A percentile compares a stretch with the other conserved stretches of the same genome.
These are phyloP conservation scores for Raphanus hybrid DNA, from an alignment of 441 rosid species.

Conservation along the genomic window DNA sequence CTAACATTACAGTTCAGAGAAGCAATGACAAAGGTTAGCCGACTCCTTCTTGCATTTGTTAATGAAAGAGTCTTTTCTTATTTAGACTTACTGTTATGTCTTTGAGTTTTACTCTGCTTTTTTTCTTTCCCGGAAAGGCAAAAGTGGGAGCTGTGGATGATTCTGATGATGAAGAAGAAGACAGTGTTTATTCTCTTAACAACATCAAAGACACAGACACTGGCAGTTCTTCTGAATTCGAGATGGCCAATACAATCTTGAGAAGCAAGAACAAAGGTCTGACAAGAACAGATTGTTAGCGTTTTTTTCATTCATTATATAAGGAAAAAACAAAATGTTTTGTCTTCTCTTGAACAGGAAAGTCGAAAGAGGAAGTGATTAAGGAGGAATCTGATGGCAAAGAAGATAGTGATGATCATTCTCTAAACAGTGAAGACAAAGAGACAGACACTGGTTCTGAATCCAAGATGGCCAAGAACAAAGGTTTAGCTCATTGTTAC, in stretches of 20 bases:
- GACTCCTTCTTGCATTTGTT: neutral
- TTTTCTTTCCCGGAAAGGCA: slow-evolving; percentile 14
- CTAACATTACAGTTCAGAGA: neutral
- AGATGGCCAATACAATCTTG: too few species aligned
- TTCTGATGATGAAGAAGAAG: neutral
- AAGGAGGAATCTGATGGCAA: slow-evolving; percentile 1
- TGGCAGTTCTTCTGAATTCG: too few species aligned
- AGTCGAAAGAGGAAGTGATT: neutral
- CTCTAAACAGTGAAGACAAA: slow-evolving; percentile 8
- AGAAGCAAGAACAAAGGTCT: slow-evolving; percentile 25
- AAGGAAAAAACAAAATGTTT: neutral
- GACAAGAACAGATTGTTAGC: neutral
- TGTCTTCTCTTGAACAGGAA: slow-evolving; percentile 14
- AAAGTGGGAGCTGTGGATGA: neutral
- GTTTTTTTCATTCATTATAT: neutral
- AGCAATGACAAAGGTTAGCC: slow-evolving; percentile 21
- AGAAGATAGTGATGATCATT: neutral
- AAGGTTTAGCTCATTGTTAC: neutral
- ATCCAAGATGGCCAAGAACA: slow-evolving; percentile 8
- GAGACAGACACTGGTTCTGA: neutral
- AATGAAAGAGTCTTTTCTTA: too few species aligned
- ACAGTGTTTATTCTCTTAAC: too few species aligned
- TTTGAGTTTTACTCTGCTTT: too few species aligned
- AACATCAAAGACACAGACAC: too few species aligned
- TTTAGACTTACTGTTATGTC: too few species aligned